phyloP scores from a whole-genome alignment of 495 filamentous ascomycete genomes.

The Neurospora sp. region DNA sequence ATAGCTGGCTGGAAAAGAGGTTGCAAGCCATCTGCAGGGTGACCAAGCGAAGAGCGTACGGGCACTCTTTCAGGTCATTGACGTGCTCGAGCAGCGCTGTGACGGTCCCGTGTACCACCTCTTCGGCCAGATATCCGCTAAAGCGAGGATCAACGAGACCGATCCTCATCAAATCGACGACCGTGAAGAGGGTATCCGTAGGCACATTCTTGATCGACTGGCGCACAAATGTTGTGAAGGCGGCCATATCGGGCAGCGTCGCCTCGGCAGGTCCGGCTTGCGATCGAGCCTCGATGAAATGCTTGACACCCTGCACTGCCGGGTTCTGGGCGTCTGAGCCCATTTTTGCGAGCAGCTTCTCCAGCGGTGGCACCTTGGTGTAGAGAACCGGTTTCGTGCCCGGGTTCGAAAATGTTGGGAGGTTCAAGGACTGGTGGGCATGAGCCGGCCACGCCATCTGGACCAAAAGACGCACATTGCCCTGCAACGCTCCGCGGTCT shows the following conservation, averaged over 20 bases:
- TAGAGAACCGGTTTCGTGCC: slow-evolving; percentile 61
- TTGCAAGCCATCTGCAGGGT: slow-evolving; percentile 56
- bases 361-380: slow-evolving; percentile 69
- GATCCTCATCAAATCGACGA: slow-evolving; percentile 72
- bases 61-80: slow-evolving; percentile 39
- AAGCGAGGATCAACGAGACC: slow-evolving; percentile 72
- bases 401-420: slow-evolving; percentile 57
- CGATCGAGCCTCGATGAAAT: slow-evolving; percentile 52
- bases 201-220: slow-evolving; percentile 41
- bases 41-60: slow-evolving; percentile 76
- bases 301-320: slow-evolving; percentile 45
- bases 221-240: slow-evolving; percentile 44
- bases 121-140: slow-evolving; percentile 78
- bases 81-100: slow-evolving; percentile 51
- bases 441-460: slow-evolving; percentile 72
- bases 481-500: slow-evolving; percentile 53
- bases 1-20: slow-evolving; percentile 52
- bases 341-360: slow-evolving; percentile 75
- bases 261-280: slow-evolving; percentile 45
- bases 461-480: slow-evolving; percentile 62
- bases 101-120: slow-evolving; percentile 53
- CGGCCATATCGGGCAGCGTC: slow-evolving; percentile 48
- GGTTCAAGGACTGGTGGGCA: slow-evolving; percentile 56
- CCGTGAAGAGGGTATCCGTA: slow-evolving; percentile 55
- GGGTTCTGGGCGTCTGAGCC: slow-evolving; percentile 41